These are phyloP conservation scores for Cicer bijugum DNA, from an alignment of 306 rosid genomes.

Conservation along the genomic window DNA sequence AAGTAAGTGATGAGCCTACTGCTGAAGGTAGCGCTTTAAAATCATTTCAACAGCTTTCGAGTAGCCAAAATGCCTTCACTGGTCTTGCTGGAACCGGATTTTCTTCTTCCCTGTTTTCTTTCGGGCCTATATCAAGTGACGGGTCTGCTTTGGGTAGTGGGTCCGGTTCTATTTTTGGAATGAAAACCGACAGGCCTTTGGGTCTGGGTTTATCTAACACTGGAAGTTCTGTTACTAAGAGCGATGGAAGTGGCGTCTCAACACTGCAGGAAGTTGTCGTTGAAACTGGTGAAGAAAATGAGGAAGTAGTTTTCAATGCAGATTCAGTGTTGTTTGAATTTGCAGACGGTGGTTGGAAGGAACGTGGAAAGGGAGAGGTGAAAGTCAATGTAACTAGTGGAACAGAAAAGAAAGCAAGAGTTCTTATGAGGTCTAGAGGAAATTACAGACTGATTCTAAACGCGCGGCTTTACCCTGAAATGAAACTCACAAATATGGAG, in stretches of 20 bases:
- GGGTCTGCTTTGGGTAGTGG: conserved; percentile 48
- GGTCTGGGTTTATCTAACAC: conserved; percentile 71
- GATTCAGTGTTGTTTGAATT: conserved; percentile 80
- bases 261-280: conserved; percentile 79
- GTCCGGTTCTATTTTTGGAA: conserved; percentile 58
- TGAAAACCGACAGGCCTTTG: conserved; percentile 58
- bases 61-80: conserved; percentile 93
- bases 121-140: conserved; percentile 65
- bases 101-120: conserved; percentile 78
- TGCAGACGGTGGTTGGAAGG: conserved; percentile 85
- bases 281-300: conserved; percentile 96
- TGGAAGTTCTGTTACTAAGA: conserved; percentile 70
- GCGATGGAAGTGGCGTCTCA: conserved; percentile 62
- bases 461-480: conserved; percentile 84
- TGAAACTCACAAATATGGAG: conserved; percentile 88
- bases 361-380: conserved; percentile 93
- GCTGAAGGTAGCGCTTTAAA: conserved; percentile 64
- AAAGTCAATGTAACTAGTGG: conserved; percentile 70
- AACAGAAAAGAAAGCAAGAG: conserved; percentile 66
- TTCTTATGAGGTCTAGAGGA: conserved; percentile 84
- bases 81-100: conserved; percentile 93
- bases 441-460: conserved; percentile 83
- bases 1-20: conserved; percentile 52
- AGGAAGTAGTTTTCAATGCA: conserved; percentile 70
- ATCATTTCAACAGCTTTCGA: conserved; percentile 88